Evolutionary conservation across 1,139 yeast genomes (phyloP).

Genomic region (Saccharomycopsis phalli): DNA sequence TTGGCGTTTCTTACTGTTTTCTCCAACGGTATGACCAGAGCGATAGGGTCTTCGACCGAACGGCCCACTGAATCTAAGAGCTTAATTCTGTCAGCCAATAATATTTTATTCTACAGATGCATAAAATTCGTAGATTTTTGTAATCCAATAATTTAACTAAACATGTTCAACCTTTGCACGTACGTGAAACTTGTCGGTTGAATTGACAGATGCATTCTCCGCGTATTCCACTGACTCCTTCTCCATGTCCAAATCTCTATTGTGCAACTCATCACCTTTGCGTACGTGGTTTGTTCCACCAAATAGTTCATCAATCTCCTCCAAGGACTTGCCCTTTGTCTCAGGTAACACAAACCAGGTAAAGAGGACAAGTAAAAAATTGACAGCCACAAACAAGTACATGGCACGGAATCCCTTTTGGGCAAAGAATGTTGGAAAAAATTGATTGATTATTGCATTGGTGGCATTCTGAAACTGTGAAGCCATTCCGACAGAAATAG

Average conservation of each 20-base stretch:
- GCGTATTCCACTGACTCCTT: conserved; percentile 1
- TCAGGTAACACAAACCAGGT: conserved; percentile 43
- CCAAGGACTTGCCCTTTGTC: conserved; percentile 48
- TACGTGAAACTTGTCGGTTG: too few species aligned
- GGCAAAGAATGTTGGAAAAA: conserved; percentile 20
- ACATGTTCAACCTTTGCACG: too few species aligned
- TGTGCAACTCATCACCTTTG: conserved; percentile 14
- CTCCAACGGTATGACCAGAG: too few species aligned
- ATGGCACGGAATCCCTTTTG: conserved; percentile 20
- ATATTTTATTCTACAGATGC: too few species aligned
- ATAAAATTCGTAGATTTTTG: too few species aligned
- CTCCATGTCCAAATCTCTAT: conserved; percentile 1
- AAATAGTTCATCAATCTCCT: conserved; percentile 49
- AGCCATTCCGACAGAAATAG: conserved; percentile 21
- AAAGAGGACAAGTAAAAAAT: conserved; percentile 11
- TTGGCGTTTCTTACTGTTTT: too few species aligned
- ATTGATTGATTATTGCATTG: conserved; percentile 21
- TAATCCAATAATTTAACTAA: too few species aligned
- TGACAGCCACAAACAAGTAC: conserved; percentile 18
- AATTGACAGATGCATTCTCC: too few species aligned
- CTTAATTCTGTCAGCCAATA: too few species aligned
- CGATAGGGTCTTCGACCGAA: too few species aligned
- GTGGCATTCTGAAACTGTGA: conserved; percentile 20
- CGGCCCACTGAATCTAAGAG: too few species aligned
- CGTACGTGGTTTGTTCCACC: conserved; percentile 16